Evolutionary conservation across 1,284 basidiomycete genomes (phyloP), one percentile per base, ranked within the genome.

Genomic region (Malassezia equina): DNA sequence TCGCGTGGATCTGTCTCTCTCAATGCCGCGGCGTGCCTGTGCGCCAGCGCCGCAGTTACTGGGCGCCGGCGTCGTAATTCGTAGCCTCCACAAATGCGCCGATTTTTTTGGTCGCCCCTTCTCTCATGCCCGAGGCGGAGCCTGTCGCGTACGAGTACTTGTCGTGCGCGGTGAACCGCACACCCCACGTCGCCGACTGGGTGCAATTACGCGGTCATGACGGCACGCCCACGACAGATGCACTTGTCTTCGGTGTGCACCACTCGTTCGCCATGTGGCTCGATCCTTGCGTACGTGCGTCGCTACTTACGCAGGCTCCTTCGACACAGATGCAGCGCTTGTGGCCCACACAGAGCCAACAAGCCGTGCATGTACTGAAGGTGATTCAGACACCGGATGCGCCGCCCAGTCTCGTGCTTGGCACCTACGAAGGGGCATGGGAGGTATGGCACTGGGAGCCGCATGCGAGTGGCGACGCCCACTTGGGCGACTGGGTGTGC

Each of bases 131-230:
- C 51, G 59, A 61, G 62, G 31, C 59, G 24, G 54, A 50, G 13
- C 43, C 51, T 15, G 58, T 60, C 8, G 49, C 53, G 33, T 56
- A 51, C 58, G 58, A 66, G 28, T 71, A 71, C 45, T 62, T 64
- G 13, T 62, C 70, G 31, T 64, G 67, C 31, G 61, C 66, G 4
- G 68, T 64, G 58, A 70, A 69, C 56, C 61, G 69, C 32, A 55
- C 58, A 23, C 59, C 63, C 28, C 65, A 71, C 52, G 52, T 64
- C 15, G 67, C 67, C 4, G 70, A 71, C 40, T 69, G 68, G 63
- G 55, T 62, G 31, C 29, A 47, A 41, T 48, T 50, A 52, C 44
- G 34, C 32, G 34, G 31, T 41, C 50, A 33, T 36, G 51, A 43
- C 11, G 41, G 31, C 21, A 24, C n/a, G 5, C n/a, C n/a, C n/a